Evolutionary conservation across 2,329 filamentous ascomycete species (phyloP), one percentile per base, ranked within the genome.

Genomic region (Alternaria sp.): DNA sequence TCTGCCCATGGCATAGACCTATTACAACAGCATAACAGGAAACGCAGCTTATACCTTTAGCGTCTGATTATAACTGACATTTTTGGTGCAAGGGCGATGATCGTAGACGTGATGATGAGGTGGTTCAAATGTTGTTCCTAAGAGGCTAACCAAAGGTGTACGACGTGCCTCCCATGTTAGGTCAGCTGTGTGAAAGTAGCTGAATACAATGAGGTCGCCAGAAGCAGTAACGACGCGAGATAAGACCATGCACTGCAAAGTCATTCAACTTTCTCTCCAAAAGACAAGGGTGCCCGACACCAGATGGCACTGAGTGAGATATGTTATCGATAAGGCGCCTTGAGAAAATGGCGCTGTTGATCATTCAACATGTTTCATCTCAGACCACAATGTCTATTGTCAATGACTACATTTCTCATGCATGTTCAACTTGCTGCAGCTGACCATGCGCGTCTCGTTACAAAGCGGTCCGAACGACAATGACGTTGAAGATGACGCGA

Each of bases 401-500:
- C 6, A n/a, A 25, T 44, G 11, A 36, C 5, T 6, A 12, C 32
- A 23, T 51, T 15, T 51, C 28, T 36, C 6, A 51, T 51, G 28
- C 49, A 51, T 23, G 11, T 51, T 11, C 30, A 15, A 52, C 30
- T 21, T 28, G 19, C 46, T 19, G 25, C 26, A 59, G 25, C 8
- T 30, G 25, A 62, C 11, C 9, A 67, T 67, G 64, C 36, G 17
- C 30, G 12, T 36, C 13, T 54, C 55, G 50, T 28, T 47, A n/a
- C 43, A 47, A 5, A 43, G 57, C 23, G 30, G 49, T 17, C 25
- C 17, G 13, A 43, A 11, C 36, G 57, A 56, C 13, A 25, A 30
- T 21, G 21, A 46, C 36, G 23, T 54, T 32, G 46, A 69, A 30
- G 55, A 67, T 45, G 67, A 64, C 19, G 17, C 47, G 26, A 28